Evolutionary conservation across 495 filamentous ascomycete species (phyloP).

Genomic region (Penicillium turbatum): DNA sequence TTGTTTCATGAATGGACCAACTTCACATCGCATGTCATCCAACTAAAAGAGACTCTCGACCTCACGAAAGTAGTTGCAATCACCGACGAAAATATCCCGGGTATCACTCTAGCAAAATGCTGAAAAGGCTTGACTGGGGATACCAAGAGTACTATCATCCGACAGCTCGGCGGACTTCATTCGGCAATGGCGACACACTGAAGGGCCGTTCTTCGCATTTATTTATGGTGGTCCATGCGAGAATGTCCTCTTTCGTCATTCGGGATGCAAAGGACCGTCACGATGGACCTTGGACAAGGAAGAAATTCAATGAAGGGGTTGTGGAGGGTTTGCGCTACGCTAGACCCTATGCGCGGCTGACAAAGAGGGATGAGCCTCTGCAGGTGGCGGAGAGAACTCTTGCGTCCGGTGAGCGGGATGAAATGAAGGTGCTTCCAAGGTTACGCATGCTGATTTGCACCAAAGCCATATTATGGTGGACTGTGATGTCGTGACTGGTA

Average conservation of each 20-base stretch:
- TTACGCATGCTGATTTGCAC: slow-evolving; percentile 20
- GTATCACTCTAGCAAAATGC: slow-evolving; percentile 11
- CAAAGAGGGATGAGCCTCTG: slow-evolving; percentile 6
- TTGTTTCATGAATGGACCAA: too few relatives aligned
- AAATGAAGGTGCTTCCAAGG: slow-evolving; percentile 6
- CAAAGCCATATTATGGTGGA: slow-evolving; percentile 10
- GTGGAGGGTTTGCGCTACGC: slow-evolving; percentile 18
- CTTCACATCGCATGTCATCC: too few relatives aligned
- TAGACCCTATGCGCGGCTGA: slow-evolving; percentile 10
- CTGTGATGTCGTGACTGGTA: slow-evolving; percentile 4
- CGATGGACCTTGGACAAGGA: slow-evolving; percentile 18
- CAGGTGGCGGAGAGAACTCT: slow-evolving; percentile 18
- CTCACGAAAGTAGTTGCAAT: too few relatives aligned
- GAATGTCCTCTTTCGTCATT: slow-evolving; percentile 16
- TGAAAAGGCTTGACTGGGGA: slow-evolving; percentile 9
- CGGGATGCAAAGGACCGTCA: slow-evolving; percentile 8
- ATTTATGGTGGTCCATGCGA: slow-evolving; percentile 20
- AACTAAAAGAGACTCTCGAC: too few relatives aligned
- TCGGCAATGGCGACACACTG: slow-evolving; percentile 16
- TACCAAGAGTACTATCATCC: slow-evolving; percentile 3
- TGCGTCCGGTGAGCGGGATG: background rate
- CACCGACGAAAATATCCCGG: slow-evolving; percentile 23
- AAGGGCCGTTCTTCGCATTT: slow-evolving; percentile 16
- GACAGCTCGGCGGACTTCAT: slow-evolving; percentile 16
- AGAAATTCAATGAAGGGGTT: slow-evolving; percentile 17